Evolutionary conservation across 2,329 filamentous ascomycete genomes (phyloP).

Genomic region (Diaporthe ampelina): DNA sequence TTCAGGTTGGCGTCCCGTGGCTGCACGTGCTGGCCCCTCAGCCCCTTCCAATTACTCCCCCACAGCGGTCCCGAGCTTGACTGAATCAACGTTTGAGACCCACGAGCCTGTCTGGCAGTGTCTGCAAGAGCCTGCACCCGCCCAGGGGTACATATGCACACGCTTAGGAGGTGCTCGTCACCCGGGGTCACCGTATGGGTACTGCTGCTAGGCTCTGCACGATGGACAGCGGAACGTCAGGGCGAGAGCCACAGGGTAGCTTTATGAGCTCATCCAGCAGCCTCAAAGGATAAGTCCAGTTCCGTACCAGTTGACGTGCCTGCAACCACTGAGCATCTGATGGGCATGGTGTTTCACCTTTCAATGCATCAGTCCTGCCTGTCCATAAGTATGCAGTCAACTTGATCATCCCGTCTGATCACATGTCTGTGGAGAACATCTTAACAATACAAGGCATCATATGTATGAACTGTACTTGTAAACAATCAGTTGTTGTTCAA

Average conservation of each 20-base stretch:
- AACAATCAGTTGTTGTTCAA: background rate
- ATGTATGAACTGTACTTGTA: too few relatives aligned
- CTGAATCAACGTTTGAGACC: background rate
- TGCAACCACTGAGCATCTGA: background rate
- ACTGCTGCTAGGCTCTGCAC: conserved; percentile 1
- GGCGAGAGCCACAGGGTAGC: background rate
- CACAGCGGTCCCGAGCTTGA: conserved; percentile 3
- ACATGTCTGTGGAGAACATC: background rate
- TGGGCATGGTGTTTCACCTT: background rate
- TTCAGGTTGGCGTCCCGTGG: background rate
- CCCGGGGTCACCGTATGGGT: background rate
- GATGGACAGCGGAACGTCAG: background rate
- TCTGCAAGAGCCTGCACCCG: background rate
- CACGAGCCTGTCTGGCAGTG: background rate
- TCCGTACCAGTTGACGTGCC: background rate
- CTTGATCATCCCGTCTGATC: background rate
- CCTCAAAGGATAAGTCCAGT: background rate
- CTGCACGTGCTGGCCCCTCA: background rate
- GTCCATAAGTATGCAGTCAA: background rate
- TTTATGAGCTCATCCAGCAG: background rate
- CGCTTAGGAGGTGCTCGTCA: too few relatives aligned
- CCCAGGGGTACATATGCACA: background rate
- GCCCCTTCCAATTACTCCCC: conserved; percentile 7
- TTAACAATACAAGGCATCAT: background rate
- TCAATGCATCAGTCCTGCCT: background rate